phyloP scores from a whole-genome alignment of 192 early-diverging fungal genomes.

The Coemansia sp. region DNA sequence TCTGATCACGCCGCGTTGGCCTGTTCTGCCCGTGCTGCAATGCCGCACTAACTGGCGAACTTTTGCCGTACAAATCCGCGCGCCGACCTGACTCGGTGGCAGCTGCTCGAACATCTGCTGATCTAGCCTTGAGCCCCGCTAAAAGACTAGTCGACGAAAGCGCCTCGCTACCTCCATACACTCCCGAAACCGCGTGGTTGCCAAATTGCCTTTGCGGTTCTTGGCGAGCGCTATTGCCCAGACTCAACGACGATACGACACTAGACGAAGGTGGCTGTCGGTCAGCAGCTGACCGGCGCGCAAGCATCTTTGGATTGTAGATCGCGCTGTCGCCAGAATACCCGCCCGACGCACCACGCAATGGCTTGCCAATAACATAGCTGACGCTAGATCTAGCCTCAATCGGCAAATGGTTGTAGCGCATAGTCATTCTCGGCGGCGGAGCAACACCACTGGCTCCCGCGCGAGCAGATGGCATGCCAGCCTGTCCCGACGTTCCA shows the following conservation, averaged over 20 bases:
- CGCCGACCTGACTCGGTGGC: constrained; percentile 10
- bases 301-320: constrained; percentile 13
- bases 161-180: neutral
- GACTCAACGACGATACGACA: constrained; percentile 24
- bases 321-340: neutral
- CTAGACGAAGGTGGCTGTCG: constrained; percentile 19
- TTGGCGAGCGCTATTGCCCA: neutral
- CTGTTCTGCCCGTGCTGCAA: neutral
- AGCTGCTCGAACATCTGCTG: constrained; percentile 14
- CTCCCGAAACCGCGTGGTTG: constrained; percentile 22
- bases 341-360: neutral
- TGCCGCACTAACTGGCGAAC: constrained; percentile 8
- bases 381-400: constrained; percentile 7
- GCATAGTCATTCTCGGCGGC: constrained; percentile 37
- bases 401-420: constrained; percentile 15
- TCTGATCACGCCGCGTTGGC: constrained; percentile 7
- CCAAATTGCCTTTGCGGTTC: constrained; percentile 7
- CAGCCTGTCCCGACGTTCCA: constrained; percentile 69
- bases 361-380: constrained; percentile 31
- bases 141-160: constrained; percentile 33
- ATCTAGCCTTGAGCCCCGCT: constrained; percentile 25
- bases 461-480: constrained; percentile 19
- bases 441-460: constrained; percentile 30
- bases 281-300: constrained; percentile 12
- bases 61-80: constrained; percentile 11